Conservation (phyloP, 345 rosid genomes). For the Lumnitzera littorea region DNA sequence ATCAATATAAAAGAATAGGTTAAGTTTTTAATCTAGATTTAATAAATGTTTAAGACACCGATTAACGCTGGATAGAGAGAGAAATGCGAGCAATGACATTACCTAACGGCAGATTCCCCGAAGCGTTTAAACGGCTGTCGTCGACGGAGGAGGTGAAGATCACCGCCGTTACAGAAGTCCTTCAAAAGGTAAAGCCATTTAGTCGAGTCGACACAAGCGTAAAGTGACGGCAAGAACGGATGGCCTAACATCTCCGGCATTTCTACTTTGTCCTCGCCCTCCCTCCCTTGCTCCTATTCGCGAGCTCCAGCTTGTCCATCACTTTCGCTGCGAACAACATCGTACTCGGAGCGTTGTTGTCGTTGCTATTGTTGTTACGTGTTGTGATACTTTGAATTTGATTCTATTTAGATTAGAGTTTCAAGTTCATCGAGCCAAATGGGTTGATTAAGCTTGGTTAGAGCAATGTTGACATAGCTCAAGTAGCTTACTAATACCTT, state of each 20-base stretch:
- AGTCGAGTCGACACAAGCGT: constrained; percentile 62
- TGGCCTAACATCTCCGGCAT: constrained; percentile 77
- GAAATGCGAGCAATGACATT: constrained; percentile 7
- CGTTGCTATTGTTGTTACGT: too few species aligned
- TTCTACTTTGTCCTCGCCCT: constrained; percentile 74
- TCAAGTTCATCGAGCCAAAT: too few species aligned
- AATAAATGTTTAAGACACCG: too few species aligned
- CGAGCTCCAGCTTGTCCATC: constrained; percentile 91
- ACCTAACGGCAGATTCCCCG: constrained; percentile 87
- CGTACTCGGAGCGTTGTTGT: not conserved
- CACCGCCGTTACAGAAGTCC: constrained; percentile 97
- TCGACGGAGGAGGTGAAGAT: constrained; percentile 94
- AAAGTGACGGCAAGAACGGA: constrained; percentile 77
- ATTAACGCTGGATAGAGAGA: not conserved
- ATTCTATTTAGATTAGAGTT: too few species aligned
- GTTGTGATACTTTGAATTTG: too few species aligned
- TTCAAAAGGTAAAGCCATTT: constrained; percentile 82
- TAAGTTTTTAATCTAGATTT: too few species aligned
- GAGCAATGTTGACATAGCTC: too few species aligned
- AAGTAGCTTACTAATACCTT: too few species aligned
- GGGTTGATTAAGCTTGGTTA: too few species aligned
- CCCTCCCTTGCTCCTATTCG: constrained; percentile 66
- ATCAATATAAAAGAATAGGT: too few species aligned
- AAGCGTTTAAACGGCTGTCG: constrained; percentile 70
- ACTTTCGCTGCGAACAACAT: constrained; percentile 64